These are phyloP conservation scores for Plasmodium gallinaceum DNA, from an alignment of 169 alveolate species.

Conservation along the genomic window DNA sequence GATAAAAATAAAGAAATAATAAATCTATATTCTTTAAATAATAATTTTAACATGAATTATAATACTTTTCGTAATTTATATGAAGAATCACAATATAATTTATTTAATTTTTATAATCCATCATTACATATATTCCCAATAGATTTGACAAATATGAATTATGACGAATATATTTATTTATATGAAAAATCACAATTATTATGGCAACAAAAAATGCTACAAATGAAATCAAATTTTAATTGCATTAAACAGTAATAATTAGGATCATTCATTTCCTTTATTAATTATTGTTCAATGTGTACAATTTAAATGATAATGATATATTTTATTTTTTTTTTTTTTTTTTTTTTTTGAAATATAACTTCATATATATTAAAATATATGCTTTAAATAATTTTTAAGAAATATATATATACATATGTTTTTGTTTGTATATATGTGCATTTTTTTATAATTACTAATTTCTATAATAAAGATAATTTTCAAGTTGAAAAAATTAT, in stretches of 20 bases:
- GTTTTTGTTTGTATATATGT: too few relatives aligned
- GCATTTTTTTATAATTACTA: too few relatives aligned
- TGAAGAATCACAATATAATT: conserved; percentile 60
- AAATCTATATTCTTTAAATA: conserved; percentile 35
- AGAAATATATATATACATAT: too few relatives aligned
- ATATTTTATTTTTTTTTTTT: too few relatives aligned
- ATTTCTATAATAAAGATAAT: too few relatives aligned
- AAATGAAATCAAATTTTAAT: conserved; percentile 18
- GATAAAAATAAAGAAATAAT: conserved; percentile 27
- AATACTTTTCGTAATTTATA: conserved; percentile 35
- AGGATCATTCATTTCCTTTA: background rate
- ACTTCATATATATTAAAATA: background rate
- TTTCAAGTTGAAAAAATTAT: too few relatives aligned
- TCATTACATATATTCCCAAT: conserved; percentile 84
- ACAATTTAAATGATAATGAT: too few relatives aligned
- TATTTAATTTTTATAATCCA: conserved; percentile 84
- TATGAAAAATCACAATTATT: conserved; percentile 77
- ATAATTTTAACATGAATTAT: conserved; percentile 37
- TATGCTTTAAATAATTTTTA: too few relatives aligned
- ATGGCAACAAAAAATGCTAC: conserved; percentile 60
- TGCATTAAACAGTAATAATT: conserved; percentile 22
- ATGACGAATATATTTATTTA: conserved; percentile 82
- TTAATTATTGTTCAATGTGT: background rate
- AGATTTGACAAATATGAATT: conserved; percentile 85
- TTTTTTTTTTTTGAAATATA: too few relatives aligned